phyloP scores from a whole-genome alignment of 1,284 basidiomycete species.

The Tylopilus sp. region DNA sequence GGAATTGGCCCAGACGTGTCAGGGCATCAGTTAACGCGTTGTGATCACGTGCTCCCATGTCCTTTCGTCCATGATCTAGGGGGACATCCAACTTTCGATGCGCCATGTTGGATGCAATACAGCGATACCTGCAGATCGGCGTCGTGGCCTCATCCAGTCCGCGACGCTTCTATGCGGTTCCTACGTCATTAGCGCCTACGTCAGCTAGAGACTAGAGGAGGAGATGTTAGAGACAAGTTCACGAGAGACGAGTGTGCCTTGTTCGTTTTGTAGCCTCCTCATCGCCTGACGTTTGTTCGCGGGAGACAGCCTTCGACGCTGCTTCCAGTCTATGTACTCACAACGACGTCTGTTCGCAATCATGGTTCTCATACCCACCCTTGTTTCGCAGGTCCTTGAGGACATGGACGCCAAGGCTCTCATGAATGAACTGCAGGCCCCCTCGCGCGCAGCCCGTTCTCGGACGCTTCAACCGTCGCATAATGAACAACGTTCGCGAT shows the following conservation, averaged over 20 bases:
- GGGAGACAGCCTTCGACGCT: constrained; percentile 55
- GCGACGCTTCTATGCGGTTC: constrained; percentile 55
- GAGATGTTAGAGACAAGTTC: constrained; percentile 59
- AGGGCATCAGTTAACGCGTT: constrained; percentile 20
- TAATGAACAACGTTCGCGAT: constrained; percentile 30
- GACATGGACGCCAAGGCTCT: constrained; percentile 81
- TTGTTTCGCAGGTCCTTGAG: constrained; percentile 66
- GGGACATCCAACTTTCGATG: no score
- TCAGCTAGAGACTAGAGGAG: constrained; percentile 63
- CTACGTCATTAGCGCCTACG: constrained; percentile 67
- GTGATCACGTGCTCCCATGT: constrained; percentile 25
- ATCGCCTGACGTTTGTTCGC: constrained; percentile 9
- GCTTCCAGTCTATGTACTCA: constrained; percentile 82
- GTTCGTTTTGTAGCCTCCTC: constrained; percentile 3
- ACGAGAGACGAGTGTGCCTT: constrained; percentile 69
- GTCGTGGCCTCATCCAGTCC: constrained; percentile 40
- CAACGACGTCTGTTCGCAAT: constrained; percentile 75
- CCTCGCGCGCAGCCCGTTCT: constrained; percentile 26
- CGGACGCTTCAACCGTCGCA: constrained; percentile 18
- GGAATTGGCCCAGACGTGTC: constrained; percentile 26
- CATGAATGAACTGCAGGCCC: constrained; percentile 59
- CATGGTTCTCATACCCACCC: constrained; percentile 73
- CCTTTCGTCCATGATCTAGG: no score
- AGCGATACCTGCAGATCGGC: constrained; percentile 48
- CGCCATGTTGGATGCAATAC: constrained; percentile 39